phyloP scores from a whole-genome alignment of 2,329 filamentous ascomycete genomes.

The Elsinoe perseae region DNA sequence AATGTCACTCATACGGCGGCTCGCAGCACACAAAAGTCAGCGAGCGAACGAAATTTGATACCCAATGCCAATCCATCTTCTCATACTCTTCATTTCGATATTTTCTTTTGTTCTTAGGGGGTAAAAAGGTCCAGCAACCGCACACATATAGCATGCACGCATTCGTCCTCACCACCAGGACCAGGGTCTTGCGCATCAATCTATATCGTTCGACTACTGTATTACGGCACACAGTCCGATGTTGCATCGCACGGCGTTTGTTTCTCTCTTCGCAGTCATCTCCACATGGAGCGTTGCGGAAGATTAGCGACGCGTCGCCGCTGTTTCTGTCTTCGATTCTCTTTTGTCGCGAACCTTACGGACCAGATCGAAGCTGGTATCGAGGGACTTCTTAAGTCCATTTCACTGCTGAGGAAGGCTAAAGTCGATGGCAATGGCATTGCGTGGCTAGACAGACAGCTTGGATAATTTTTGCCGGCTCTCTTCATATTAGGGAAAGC shows the following conservation, averaged over 20 bases:
- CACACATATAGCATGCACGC: conserved; percentile 5
- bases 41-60: conserved; percentile 9
- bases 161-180: neutral
- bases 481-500: neutral
- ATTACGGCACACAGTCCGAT: conserved; percentile 8
- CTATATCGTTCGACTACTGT: conserved; percentile 3
- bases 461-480: neutral
- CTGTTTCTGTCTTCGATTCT: neutral
- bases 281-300: too few relatives aligned
- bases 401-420: neutral
- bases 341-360: neutral
- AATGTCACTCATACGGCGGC: neutral
- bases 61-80: conserved; percentile 2
- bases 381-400: neutral
- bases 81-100: neutral
- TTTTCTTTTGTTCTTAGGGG: conserved; percentile 9
- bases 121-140: neutral
- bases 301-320: neutral
- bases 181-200: neutral
- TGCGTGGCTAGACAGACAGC: neutral
- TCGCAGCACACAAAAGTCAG: conserved; percentile 6
- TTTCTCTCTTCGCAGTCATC: too few relatives aligned
- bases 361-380: neutral
- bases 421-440: neutral
- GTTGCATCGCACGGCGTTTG: neutral